Evolutionary conservation across 306 rosid genomes (phyloP).

Genomic region (Vicia sativa): DNA sequence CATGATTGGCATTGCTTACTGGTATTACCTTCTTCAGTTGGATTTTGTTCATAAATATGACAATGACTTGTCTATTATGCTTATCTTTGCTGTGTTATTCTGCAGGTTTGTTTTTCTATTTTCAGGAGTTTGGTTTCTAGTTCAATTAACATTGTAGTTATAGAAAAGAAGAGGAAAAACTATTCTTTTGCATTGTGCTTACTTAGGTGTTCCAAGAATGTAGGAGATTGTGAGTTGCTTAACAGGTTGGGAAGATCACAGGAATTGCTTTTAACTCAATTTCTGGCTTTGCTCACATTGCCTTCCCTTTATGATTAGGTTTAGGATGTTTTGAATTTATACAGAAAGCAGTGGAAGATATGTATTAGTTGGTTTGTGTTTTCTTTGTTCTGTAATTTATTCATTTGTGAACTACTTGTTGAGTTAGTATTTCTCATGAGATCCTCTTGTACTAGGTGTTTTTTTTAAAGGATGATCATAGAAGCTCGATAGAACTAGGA

Average conservation of each 20-base stretch:
- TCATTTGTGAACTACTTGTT: constrained; percentile 28
- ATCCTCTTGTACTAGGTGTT: constrained; percentile 21
- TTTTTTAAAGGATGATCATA: neutral
- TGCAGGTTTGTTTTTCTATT: constrained; percentile 46
- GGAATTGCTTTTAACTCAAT: constrained; percentile 39
- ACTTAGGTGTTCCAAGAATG: constrained; percentile 24
- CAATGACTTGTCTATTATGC: neutral
- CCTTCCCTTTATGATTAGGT: constrained; percentile 36
- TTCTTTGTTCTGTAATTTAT: constrained; percentile 31
- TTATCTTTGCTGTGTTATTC: constrained; percentile 14
- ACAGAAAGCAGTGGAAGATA: constrained; percentile 29
- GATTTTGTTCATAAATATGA: constrained; percentile 16
- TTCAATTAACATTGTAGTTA: constrained; percentile 1
- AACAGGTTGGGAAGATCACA: constrained; percentile 43
- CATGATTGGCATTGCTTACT: constrained; percentile 23
- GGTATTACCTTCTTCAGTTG: neutral
- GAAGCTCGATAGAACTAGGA: too few species aligned
- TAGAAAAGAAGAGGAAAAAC: neutral
- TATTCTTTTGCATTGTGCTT: constrained; percentile 25
- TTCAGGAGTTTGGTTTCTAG: constrained; percentile 14
- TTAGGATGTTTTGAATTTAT: constrained; percentile 32
- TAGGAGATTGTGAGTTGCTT: constrained; percentile 15
- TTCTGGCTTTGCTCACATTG: constrained; percentile 43
- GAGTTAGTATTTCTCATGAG: constrained; percentile 5
- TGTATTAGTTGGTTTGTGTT: neutral